A percentile compares a stretch with the other conserved stretches of the same genome.
Conservation (phyloP, 192 early-diverging fungal genomes). For the Jimgerdemannia lactiflua region DNA sequence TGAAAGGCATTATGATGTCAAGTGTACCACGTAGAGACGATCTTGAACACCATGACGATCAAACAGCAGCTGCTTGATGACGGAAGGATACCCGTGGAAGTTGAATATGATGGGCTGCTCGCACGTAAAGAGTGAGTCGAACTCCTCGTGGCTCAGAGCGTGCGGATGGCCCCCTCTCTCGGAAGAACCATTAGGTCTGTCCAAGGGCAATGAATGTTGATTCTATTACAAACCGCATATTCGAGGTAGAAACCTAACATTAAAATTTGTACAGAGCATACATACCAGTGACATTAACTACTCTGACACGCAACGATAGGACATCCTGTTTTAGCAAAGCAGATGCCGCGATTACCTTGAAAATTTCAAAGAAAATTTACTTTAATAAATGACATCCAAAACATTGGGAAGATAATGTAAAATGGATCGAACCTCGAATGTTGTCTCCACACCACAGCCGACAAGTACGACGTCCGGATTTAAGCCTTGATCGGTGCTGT, state of each 20-base stretch:
- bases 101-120: conserved; percentile 38
- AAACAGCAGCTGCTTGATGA: conserved; percentile 28
- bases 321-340: conserved; percentile 31
- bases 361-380: background rate
- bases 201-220: too few species aligned
- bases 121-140: conserved; percentile 31
- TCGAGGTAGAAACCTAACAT: too few species aligned
- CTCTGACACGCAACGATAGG: conserved; percentile 32
- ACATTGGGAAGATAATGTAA: too few species aligned
- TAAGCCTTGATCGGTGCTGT: conserved; percentile 25
- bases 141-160: conserved; percentile 28
- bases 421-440: conserved; percentile 17
- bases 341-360: conserved; percentile 36
- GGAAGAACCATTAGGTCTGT: conserved; percentile 41
- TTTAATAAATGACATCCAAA: background rate
- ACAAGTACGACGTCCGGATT: conserved; percentile 42
- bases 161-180: conserved; percentile 30
- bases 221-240: too few species aligned
- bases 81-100: conserved; percentile 43
- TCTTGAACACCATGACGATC: conserved; percentile 20
- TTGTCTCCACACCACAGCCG: conserved; percentile 39
- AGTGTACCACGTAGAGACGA: conserved; percentile 24
- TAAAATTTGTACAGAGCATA: background rate
- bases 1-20: conserved; percentile 4
- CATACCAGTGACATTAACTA: conserved; percentile 42